Conservation (phyloP, 1,139 yeast species). For the Zygosaccharomyces sapae region DNA sequence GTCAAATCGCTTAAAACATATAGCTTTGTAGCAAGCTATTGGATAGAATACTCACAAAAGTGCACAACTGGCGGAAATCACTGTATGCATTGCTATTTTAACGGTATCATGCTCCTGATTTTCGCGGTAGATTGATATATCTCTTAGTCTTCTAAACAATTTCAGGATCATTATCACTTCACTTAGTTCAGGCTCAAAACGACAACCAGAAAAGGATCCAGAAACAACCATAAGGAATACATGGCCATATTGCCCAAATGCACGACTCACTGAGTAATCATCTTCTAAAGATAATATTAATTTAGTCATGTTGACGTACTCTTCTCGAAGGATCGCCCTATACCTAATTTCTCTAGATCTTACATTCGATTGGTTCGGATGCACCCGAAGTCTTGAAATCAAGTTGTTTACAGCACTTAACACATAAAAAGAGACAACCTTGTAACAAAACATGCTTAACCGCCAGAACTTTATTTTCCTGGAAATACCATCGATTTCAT, state of each 20-base stretch:
- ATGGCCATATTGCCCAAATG: slow-evolving; percentile 17
- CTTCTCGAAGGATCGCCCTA: slow-evolving; percentile 9
- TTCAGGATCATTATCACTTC: slow-evolving; percentile 18
- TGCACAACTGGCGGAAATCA: slow-evolving; percentile 18
- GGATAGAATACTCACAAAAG: slow-evolving; percentile 21
- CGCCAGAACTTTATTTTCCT: slow-evolving; percentile 15
- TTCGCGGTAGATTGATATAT: slow-evolving; percentile 12
- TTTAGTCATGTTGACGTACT: slow-evolving; percentile 23
- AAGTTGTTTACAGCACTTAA: slow-evolving; percentile 23
- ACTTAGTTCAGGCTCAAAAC: slow-evolving; percentile 12
- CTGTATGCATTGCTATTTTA: slow-evolving; percentile 17
- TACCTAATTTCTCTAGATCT: slow-evolving; percentile 7
- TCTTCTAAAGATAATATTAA: slow-evolving; percentile 18
- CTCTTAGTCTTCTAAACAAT: slow-evolving; percentile 19
- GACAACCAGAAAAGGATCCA: slow-evolving; percentile 12
- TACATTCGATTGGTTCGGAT: slow-evolving; percentile 10
- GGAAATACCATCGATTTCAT: slow-evolving; percentile 5
- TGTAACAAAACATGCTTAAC: slow-evolving; percentile 18
- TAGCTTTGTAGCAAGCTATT: slow-evolving; percentile 21
- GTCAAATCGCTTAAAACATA: slow-evolving; percentile 15
- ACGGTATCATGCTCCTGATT: slow-evolving; percentile 12
- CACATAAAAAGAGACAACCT: slow-evolving; percentile 16
- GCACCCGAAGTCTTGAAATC: slow-evolving; percentile 21
- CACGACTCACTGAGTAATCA: slow-evolving; percentile 20
- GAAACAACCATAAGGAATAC: slow-evolving; percentile 19